Conservation (phyloP, 768 basidiomycete species). For the Naganishia onofrii region DNA sequence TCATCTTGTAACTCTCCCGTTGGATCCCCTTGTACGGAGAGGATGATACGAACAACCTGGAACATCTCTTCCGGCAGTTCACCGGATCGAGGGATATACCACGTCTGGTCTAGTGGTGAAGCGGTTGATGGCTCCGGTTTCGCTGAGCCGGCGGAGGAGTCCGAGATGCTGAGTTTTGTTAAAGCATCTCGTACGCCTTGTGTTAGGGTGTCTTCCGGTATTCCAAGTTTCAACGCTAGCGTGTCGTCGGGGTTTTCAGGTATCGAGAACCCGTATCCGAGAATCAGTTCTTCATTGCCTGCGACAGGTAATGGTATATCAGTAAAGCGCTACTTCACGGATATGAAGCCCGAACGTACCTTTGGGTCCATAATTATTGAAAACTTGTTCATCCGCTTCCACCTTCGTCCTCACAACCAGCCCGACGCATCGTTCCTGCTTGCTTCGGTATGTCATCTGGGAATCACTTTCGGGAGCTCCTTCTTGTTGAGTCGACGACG, state of each 20-base stretch:
- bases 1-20: slow-evolving; percentile 41
- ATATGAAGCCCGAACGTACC: slow-evolving; percentile 36
- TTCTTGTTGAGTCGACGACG: slow-evolving; percentile 2
- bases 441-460: background rate
- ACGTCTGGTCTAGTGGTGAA: slow-evolving; percentile 6
- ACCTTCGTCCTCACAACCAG: slow-evolving; percentile 61
- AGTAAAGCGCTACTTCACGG: background rate
- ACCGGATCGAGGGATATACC: slow-evolving; percentile 35
- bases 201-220: slow-evolving; percentile 44
- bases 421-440: slow-evolving; percentile 57
- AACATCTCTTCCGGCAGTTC: slow-evolving; percentile 43
- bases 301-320: background rate
- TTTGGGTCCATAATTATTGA: slow-evolving; percentile 91
- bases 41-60: slow-evolving; percentile 48
- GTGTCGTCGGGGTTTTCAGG: slow-evolving; percentile 79
- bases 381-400: slow-evolving; percentile 60
- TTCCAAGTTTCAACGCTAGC: slow-evolving; percentile 73
- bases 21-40: slow-evolving; percentile 46
- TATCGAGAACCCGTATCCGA: slow-evolving; percentile 82
- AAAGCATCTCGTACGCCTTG: slow-evolving; percentile 39
- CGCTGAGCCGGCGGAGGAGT: slow-evolving; percentile 25
- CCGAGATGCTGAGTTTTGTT: slow-evolving; percentile 45
- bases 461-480: background rate
- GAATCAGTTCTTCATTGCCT: slow-evolving; percentile 77
- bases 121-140: slow-evolving; percentile 59